A percentile compares a stretch with the other conserved stretches of the same genome.
phyloP scores from a whole-genome alignment of 495 filamentous ascomycete genomes.

The Glutinoglossum americanum region DNA sequence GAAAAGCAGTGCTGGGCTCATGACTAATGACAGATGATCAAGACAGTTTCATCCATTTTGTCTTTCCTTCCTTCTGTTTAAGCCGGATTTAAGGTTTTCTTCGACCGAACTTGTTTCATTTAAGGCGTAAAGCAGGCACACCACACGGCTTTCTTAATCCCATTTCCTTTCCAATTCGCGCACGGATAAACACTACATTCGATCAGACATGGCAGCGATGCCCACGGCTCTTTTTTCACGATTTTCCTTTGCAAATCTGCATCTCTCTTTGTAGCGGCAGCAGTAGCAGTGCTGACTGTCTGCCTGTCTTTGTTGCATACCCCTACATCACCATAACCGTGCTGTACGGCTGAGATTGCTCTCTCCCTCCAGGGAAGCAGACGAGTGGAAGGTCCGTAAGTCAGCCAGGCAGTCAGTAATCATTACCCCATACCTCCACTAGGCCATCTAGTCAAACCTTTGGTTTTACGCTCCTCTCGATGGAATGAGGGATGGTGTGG shows the following conservation, averaged over 20 bases:
- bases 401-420: no score
- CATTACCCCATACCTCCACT: no score
- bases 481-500: no score
- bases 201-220: neutral
- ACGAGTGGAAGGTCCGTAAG: no score
- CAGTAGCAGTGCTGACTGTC: neutral
- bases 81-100: neutral
- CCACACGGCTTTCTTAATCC: neutral
- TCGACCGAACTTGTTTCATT: neutral
- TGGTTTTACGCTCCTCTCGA: no score
- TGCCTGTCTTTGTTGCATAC: no score
- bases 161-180: neutral
- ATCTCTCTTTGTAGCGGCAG: neutral
- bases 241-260: neutral
- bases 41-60: neutral
- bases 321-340: no score
- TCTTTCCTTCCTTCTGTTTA: neutral
- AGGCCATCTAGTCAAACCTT: no score
- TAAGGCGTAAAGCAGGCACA: neutral
- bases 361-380: no score
- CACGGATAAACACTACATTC: neutral
- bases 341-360: no score
- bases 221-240: neutral
- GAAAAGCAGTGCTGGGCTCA: conserved; percentile 1
- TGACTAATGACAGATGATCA: neutral